phyloP scores from a whole-genome alignment of 441 rosid genomes.

The Croton laevigatus region DNA sequence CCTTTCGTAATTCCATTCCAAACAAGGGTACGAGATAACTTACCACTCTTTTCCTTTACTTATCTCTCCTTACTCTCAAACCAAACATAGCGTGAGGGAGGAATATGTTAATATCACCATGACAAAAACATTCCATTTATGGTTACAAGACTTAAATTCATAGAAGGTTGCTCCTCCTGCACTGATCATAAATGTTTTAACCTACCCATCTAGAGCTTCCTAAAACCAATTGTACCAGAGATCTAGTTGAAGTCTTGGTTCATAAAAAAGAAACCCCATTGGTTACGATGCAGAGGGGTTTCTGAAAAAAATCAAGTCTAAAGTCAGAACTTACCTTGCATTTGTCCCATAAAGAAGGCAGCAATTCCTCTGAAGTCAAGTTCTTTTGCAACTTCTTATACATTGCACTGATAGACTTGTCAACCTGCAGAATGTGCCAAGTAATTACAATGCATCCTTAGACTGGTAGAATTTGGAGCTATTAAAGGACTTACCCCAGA shows the following conservation, averaged over 20 bases:
- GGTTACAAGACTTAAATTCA: neutral
- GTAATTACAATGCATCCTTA: constrained; percentile 7
- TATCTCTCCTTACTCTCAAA: too few species aligned
- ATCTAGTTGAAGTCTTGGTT: neutral
- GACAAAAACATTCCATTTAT: neutral
- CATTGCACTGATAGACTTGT: constrained; percentile 86
- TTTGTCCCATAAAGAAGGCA: constrained; percentile 97
- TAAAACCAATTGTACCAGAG: neutral
- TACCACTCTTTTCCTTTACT: too few species aligned
- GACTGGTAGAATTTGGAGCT: neutral
- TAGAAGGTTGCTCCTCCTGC: neutral
- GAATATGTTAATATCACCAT: too few species aligned
- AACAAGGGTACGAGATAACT: too few species aligned
- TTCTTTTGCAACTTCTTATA: constrained; percentile 96
- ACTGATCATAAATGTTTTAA: neutral
- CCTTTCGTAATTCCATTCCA: too few species aligned
- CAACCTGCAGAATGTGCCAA: constrained; percentile 49
- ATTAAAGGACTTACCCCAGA: constrained; percentile 65
- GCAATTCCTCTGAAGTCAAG: constrained; percentile 83
- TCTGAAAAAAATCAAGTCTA: neutral
- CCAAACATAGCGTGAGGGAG: too few species aligned
- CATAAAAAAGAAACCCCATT: neutral
- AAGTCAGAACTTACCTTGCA: constrained; percentile 65
- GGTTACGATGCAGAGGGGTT: neutral
- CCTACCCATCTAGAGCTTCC: neutral